Evolutionary conservation across 148 eudicot species (phyloP).

Genomic region (Silene uniflora): DNA sequence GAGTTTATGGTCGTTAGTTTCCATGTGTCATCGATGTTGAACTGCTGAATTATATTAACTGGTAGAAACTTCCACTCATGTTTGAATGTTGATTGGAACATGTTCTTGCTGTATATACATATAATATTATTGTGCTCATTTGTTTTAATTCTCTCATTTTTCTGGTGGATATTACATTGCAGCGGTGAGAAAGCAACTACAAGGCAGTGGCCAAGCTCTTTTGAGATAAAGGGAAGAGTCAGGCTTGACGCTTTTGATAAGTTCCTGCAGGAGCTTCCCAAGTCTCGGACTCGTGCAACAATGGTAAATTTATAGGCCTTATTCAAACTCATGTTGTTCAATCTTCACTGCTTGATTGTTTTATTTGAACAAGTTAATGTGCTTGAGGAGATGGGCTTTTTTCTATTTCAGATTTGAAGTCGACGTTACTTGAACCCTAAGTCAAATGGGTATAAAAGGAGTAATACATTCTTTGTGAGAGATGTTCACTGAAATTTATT

Average conservation of each 20-base stretch:
- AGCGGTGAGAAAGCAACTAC: slow-evolving; percentile 81
- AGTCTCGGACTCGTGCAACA: slow-evolving; percentile 89
- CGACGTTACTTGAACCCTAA: too few relatives aligned
- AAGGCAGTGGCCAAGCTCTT: slow-evolving; percentile 67
- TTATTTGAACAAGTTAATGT: neutral
- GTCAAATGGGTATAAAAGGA: neutral
- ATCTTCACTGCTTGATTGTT: slow-evolving; percentile 5
- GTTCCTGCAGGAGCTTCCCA: slow-evolving; percentile 83
- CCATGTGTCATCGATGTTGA: neutral
- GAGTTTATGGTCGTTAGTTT: neutral
- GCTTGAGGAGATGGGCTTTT: neutral
- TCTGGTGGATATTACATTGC: slow-evolving; percentile 22
- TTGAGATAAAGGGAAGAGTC: slow-evolving; percentile 91
- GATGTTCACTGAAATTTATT: neutral
- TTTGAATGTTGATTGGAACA: neutral
- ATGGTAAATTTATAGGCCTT: slow-evolving; percentile 51
- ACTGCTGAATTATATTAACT: neutral
- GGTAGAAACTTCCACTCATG: neutral
- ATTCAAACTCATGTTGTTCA: neutral
- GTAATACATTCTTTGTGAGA: neutral
- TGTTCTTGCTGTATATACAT: neutral
- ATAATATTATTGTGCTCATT: neutral
- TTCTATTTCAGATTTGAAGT: too few relatives aligned
- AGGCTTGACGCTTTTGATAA: slow-evolving; percentile 88
- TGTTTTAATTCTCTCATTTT: slow-evolving; percentile 2